Evolutionary conservation across 2,329 filamentous ascomycete species (phyloP), one percentile per base, ranked within the genome.

Genomic region (Tolypocladium tropicale): DNA sequence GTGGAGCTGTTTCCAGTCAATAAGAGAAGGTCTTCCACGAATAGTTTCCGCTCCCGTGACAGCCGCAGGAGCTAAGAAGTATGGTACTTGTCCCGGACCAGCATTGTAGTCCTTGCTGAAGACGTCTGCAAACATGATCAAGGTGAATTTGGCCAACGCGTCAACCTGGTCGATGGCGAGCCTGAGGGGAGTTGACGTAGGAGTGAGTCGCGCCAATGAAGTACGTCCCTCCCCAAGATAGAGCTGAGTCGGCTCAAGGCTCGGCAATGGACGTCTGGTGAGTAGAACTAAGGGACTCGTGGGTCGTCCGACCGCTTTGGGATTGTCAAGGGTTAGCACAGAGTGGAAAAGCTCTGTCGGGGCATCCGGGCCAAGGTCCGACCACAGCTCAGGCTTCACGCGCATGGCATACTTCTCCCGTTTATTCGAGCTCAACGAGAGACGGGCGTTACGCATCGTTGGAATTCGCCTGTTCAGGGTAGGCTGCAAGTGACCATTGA

Each of bases 101-200:
- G 81, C 75, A 52, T 88, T 83, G 64, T 90, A 99, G 3, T 78
- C 77, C 68, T 99, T 99, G 69, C 91, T 93, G 74, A 96, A 97
- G 0, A 96, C 76, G 62, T 97, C 90, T 18, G 82, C 74, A 68
- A 95, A 96, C 0, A 95, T 70, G 5, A 80, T 78, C 43, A 95
- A 72, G 0, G 89, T 96, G 67, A 94, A 95, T 0, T 69, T 70
- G 0, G 83, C 84, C n/a, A 97, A 67, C 1, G 74, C 68, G 0
- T 79, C 70, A 0, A 90, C 60, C 1, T 76, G 66, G 0, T 72
- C 64, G 0, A 73, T 62, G 0, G 72, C 68, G 0, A 83, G 60
- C 1, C 69, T 12, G 0, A 91, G 61, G 0, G 76, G 64, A 0
- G 59, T 62, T 0, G 64, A 54, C 2, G 86, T 60, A 0, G 76